Conservation (phyloP, 805 yeast genomes). For the Schwanniomyces polymorphus region DNA sequence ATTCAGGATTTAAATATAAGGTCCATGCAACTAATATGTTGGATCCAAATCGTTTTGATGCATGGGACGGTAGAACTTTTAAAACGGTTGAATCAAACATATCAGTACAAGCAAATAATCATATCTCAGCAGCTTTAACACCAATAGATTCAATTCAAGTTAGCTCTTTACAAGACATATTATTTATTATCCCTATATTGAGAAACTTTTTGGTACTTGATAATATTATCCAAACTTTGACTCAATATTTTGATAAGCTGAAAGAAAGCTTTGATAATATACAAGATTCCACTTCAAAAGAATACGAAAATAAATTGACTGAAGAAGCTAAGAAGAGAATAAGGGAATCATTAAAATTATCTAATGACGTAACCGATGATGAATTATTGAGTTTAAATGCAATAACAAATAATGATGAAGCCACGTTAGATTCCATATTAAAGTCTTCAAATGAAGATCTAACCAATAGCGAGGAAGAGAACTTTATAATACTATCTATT, state of each 20-base stretch:
- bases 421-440: conserved; percentile 25
- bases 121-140: conserved; percentile 12
- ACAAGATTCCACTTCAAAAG: background rate
- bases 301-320: conserved; percentile 10
- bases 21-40: background rate
- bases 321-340: conserved; percentile 27
- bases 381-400: conserved; percentile 36
- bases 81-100: background rate
- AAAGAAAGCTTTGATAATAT: background rate
- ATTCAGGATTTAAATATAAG: conserved; percentile 17
- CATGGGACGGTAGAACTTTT: conserved; percentile 5
- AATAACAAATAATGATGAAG: conserved; percentile 20
- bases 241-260: background rate
- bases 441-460: conserved; percentile 18
- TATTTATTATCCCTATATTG: conserved; percentile 24
- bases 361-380: conserved; percentile 38
- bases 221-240: conserved; percentile 10
- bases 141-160: conserved; percentile 22
- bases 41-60: conserved; percentile 4
- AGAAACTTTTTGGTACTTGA: conserved; percentile 31
- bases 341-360: conserved; percentile 32
- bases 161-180: conserved; percentile 21
- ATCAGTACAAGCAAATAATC: conserved; percentile 1
- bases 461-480: background rate
- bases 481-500: conserved; percentile 13